These are phyloP conservation scores for Sporothrix variecibatus DNA, from an alignment of 2,329 filamentous ascomycete species.

Conservation along the genomic window DNA sequence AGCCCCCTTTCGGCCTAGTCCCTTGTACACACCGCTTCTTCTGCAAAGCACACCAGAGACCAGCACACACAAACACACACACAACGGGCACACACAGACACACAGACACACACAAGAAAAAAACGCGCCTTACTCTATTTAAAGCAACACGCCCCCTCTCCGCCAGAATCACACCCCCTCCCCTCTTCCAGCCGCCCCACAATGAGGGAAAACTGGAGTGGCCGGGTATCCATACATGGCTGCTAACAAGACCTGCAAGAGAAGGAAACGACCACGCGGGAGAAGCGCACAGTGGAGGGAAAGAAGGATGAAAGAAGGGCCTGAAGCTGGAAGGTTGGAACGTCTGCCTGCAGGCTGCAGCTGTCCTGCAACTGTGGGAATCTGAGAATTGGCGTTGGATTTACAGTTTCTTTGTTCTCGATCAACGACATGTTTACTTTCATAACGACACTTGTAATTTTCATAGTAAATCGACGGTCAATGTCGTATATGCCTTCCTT, in stretches of 20 bases:
- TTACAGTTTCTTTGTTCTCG: slow-evolving; percentile 12
- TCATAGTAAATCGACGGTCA: background rate
- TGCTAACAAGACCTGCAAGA: slow-evolving; percentile 16
- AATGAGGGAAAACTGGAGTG: background rate
- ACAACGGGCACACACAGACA: background rate
- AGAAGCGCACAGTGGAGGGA: background rate
- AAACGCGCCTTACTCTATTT: slow-evolving; percentile 24
- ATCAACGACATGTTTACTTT: slow-evolving; percentile 1
- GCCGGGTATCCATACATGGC: slow-evolving; percentile 22
- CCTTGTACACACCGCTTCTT: slow-evolving; percentile 30
- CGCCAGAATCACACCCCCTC: background rate
- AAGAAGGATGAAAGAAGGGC: background rate
- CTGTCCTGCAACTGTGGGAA: background rate
- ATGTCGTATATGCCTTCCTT: background rate
- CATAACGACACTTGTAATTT: background rate
- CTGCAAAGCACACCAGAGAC: slow-evolving; percentile 3
- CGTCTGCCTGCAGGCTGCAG: background rate
- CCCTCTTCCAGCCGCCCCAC: slow-evolving; percentile 21
- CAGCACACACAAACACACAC: background rate
- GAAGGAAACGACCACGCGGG: background rate
- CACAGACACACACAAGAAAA: background rate
- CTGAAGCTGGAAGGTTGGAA: background rate
- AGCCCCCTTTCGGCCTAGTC: slow-evolving; percentile 28
- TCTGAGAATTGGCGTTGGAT: background rate
- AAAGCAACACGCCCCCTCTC: slow-evolving; percentile 23